phyloP scores from a whole-genome alignment of 495 filamentous ascomycete species.

The Clavariopsis aquatica region DNA sequence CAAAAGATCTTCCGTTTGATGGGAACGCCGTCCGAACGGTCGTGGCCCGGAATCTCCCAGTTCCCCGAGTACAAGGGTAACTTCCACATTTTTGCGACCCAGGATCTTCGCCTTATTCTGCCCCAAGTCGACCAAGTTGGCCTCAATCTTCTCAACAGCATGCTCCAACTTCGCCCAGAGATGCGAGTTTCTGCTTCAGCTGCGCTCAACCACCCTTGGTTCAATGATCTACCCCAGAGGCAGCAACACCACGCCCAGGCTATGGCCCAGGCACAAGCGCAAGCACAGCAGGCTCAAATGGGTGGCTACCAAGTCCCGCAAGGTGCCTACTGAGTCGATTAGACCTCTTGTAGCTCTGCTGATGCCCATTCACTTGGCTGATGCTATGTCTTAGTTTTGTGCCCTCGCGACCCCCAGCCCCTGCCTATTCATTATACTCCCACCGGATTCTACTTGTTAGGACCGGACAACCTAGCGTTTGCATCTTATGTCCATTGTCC shows the following conservation, averaged over 20 bases:
- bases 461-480: background rate
- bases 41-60: constrained; percentile 89
- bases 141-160: constrained; percentile 79
- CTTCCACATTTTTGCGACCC: constrained; percentile 94
- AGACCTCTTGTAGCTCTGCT: background rate
- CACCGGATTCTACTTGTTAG: background rate
- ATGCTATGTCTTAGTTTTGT: constrained; percentile 11
- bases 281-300: constrained; percentile 34
- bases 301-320: constrained; percentile 29
- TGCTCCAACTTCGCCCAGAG: constrained; percentile 92
- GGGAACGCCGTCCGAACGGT: constrained; percentile 90
- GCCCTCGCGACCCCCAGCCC: too few species aligned
- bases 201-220: constrained; percentile 89
- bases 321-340: constrained; percentile 33
- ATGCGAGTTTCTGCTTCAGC: constrained; percentile 83
- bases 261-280: constrained; percentile 43
- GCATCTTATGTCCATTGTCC: background rate
- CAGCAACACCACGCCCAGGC: constrained; percentile 45
- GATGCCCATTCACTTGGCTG: background rate
- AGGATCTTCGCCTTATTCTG: constrained; percentile 79
- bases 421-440: background rate
- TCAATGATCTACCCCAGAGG: constrained; percentile 62
- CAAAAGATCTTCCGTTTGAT: constrained; percentile 79
- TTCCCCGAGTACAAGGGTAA: constrained; percentile 92
- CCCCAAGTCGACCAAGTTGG: constrained; percentile 86